Evolutionary conservation across 2,329 filamentous ascomycete species (phyloP), one percentile per base, ranked within the genome.

Genomic region (Xylaria arbuscula): DNA sequence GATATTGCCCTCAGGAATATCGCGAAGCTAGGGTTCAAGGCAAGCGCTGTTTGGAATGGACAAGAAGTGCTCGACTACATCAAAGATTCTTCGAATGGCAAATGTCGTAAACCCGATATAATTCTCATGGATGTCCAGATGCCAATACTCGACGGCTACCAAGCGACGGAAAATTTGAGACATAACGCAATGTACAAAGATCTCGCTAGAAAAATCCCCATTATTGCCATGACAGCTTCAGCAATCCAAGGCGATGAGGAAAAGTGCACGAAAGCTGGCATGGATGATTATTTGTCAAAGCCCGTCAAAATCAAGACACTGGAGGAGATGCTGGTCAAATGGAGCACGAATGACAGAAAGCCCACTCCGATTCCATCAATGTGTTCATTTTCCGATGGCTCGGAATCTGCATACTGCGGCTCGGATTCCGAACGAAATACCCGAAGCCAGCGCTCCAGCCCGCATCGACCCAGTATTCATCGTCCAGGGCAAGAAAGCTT

Each of bases 111-210:
- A 38, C 53, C 53, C 32, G n/a, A 38, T 22, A 38, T 55, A 34
- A 55, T 55, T 22, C 53, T 55, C 32, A 55, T 55, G 53, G 53
- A 55, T 40, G 53, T 55, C 3, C 32, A 38, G n/a, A 55, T 55
- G 53, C 53, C 53, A n/a, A n/a, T 55, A 17, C 22, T 55, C n/a
- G 53, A 55, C n/a, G 53, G 53, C 1, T 55, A 55, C 17, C 38
- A 38, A 13, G 34, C 24, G 10, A 55, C 53, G 22, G 32, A 40
- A 15, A 19, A 22, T 4, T 38, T 55, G 8, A 13, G 53, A 11
- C 53, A 55, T 11, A n/a, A 55, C 9, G 17, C 7, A 1, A 1
- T 17, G n/a, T 55, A 55, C 10, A 55, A 38, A 55, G 5, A 36
- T 13, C 19, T 55, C 11, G 34, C 34, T 1, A 38, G 32, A 2